Conservation (phyloP, 2,329 filamentous ascomycete genomes). For the Coniosporium tulheliwenetii region DNA sequence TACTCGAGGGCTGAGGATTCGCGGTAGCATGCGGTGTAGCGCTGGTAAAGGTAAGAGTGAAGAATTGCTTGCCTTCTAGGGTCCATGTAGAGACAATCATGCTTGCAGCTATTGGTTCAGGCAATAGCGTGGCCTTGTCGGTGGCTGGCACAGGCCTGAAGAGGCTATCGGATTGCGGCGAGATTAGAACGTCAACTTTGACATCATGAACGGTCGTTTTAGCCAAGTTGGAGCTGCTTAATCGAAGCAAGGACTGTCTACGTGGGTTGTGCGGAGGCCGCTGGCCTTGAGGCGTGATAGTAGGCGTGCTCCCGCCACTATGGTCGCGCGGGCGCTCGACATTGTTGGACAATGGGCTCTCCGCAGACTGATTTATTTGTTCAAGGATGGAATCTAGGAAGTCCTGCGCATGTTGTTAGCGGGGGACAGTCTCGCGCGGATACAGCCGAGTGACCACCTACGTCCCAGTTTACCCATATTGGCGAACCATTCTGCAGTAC, state of each 20-base stretch:
- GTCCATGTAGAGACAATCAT: conserved; percentile 67
- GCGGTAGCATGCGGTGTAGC: conserved; percentile 15
- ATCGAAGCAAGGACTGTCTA: conserved; percentile 6
- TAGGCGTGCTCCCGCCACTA: conserved; percentile 5
- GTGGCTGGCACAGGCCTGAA: conserved; percentile 20
- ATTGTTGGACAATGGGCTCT: background rate
- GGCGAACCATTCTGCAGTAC: conserved; percentile 51
- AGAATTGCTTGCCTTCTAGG: conserved; percentile 53
- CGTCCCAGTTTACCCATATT: conserved; percentile 35
- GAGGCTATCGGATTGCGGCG: conserved; percentile 30
- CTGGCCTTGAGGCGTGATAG: conserved; percentile 2
- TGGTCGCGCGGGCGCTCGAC: conserved; percentile 1
- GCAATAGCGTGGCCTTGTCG: conserved; percentile 2
- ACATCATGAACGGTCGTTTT: conserved; percentile 39
- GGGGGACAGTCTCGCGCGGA: background rate
- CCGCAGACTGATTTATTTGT: conserved; percentile 14
- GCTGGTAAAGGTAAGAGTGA: conserved; percentile 60
- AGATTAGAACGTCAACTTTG: conserved; percentile 52
- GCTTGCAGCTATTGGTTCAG: conserved; percentile 41
- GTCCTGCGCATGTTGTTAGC: conserved; percentile 9
- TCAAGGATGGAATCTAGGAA: conserved; percentile 28
- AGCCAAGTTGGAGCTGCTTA: conserved; percentile 20
- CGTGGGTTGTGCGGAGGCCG: background rate
- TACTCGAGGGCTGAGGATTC: conserved; percentile 12
- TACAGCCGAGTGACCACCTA: conserved; percentile 6